Base-by-base conservation (phyloP, 495 filamentous ascomycete species). In the Sabuloglossum arenarium region DNA sequence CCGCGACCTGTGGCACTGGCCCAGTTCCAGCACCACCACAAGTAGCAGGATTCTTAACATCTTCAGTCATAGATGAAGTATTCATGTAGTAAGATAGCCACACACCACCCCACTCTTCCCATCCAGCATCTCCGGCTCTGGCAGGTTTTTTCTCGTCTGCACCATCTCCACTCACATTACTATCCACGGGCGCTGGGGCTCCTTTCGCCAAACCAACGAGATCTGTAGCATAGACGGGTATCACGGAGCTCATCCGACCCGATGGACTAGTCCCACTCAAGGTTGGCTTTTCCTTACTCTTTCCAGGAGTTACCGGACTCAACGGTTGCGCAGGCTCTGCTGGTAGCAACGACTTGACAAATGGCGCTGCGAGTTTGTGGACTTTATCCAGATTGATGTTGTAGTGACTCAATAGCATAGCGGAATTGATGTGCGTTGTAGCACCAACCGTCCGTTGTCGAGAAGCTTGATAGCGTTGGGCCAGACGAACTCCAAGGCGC, bases 311-410 rank as follows among this genome's bases (percentile, higher is more conserved):
- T 21, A 64, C 65, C 3, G 73, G 73, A 11, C 75, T 73, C 9
- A 70, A 63, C 2, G 79, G 66, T 16, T 73, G 67, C 10, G 72
- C 61, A 29, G 70, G 54, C 27, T 70, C 73, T 0, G 62, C 42
- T 34, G 73, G 60, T 28, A 60, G 55, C 60, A 27, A 54, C 61
- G 63, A 82, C 75, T 85, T 91, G 8, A 81, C 71, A 64, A 97
- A 94, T 11, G 91, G 87, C 34, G 80, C 72, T 3, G 91, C 81
- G 27, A 97, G 70, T 63, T 84, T 84, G 45, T 85, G 80, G 53
- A 99, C 75, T 58, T 85, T 82, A 39, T 96, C 88, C 29, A 97
- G 74, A 62, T 94, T 85, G 67, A 98, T 89, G 62, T 88, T 89
- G 73, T 95, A 98, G 65, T 97, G 90, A 49, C 82, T 85, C 39